Base-by-base conservation (phyloP, 441 rosid genomes). In the Flueggea neowawraea region DNA sequence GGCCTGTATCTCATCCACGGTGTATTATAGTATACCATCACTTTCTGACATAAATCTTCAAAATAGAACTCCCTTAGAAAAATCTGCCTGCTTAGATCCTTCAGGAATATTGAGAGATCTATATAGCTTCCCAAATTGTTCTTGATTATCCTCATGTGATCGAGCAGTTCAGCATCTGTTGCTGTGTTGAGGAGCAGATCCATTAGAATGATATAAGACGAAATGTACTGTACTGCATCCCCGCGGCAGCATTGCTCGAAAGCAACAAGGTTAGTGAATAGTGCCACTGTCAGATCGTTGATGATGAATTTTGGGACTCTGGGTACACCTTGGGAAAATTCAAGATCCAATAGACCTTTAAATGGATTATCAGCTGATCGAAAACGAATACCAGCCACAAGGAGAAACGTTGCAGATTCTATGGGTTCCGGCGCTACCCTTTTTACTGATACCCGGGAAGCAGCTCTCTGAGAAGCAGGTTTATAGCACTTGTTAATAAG, bases 161-260 rank as follows among this genome's bases (percentile, higher is more conserved):
- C 47, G 16, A 56, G 47, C 10, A 56, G 16, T 12, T 56, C 48
- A 13, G 36, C 60, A 17, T 56, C 60, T 4, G 16, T 33, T 11
- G 47, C 22, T 8, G 60, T 56, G 45, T 56, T 16, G 11, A 56
- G 16, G 11, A 56, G 60, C n/a, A 45, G 60, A 16, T 56, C 60
- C 60, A 56, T 56, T 10, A 56, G 11, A 10, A 56, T 7, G 6
- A 33, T 47, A 17, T 56, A 56, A 16, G 60, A 56, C 2, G 60
- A 32, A 0, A 56, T 36, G 16, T 33, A 33, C 22, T 56, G 60
- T 22, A 22, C 28, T 4, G 10, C 6, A 15, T 41, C 9, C n/a
- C 6, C 47, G 11, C 12, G 45, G 17, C 12, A 56, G 47, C 47
- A 56, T 41, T 56, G 60, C 60, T 56, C 60, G 60, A 56, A 56